A percentile compares a stretch with the other conserved stretches of the same genome.
Conservation (phyloP, 2,329 filamentous ascomycete species). For the Aquanectria penicillioides region DNA sequence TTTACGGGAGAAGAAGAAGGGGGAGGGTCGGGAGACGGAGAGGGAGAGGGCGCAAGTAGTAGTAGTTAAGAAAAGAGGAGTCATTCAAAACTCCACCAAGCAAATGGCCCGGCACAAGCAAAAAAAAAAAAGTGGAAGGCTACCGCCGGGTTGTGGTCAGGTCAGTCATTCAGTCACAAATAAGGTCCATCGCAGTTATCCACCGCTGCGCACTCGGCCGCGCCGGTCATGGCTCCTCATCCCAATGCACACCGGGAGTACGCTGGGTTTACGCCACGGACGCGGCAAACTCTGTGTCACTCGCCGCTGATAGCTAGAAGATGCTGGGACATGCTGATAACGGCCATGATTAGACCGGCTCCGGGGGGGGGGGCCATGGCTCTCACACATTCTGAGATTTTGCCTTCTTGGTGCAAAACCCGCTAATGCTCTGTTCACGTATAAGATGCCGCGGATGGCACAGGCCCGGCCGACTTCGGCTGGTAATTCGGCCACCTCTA, state of each 20-base stretch:
- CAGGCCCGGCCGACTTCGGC: constrained; percentile 39
- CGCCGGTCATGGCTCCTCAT: constrained; percentile 14
- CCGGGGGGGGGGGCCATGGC: too few relatives aligned
- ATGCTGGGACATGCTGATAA: constrained; percentile 22
- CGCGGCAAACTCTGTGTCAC: constrained; percentile 13
- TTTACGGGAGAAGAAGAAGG: constrained; percentile 22
- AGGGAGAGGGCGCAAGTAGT: constrained; percentile 23
- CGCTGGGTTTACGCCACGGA: constrained; percentile 10
- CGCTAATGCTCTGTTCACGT: constrained; percentile 10
- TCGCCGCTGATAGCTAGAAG: constrained; percentile 19
- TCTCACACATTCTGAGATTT: constrained; percentile 9
- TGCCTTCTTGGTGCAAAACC: not conserved
- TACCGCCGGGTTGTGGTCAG: constrained; percentile 26
- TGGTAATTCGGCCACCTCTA: constrained; percentile 35
- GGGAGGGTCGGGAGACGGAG: constrained; percentile 17
- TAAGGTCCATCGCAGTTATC: constrained; percentile 34
- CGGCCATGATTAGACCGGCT: constrained; percentile 14
- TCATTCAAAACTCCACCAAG: constrained; percentile 28
- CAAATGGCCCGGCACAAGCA: constrained; percentile 29
- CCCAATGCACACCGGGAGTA: constrained; percentile 6
- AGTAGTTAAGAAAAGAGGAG: constrained; percentile 24
- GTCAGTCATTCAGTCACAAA: constrained; percentile 9
- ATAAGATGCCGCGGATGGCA: constrained; percentile 5
- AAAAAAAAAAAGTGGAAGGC: constrained; percentile 36
- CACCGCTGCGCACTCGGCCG: constrained; percentile 33